Base-by-base conservation (phyloP, 768 basidiomycete genomes). In the Tephrocybe sp. region DNA sequence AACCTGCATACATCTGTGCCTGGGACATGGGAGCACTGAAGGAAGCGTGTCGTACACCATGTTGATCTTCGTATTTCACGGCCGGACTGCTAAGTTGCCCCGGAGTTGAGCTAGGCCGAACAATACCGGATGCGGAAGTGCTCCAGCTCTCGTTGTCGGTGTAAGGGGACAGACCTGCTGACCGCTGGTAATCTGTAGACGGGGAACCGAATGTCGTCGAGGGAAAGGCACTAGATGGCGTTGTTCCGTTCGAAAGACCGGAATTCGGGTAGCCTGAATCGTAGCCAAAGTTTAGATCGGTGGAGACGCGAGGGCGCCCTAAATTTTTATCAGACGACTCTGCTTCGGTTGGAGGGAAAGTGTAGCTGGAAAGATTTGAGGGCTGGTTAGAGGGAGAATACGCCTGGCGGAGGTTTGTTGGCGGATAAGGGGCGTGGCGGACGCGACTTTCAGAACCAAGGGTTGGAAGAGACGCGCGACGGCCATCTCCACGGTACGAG, bases 41-140 rank as follows among this genome's bases (percentile, higher is more conserved):
- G 56, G 84, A 83, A 61, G 83, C 70, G 73, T 86, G 85, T 67
- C 85, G 83, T 61, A 84, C 64, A 61, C 68, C 68, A 64, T 55
- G 41, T 12, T 53, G 54, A 52, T 87, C 86, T 70, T 87, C 85
- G 73, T 88, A 87, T 63, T 86, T 87, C 58, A 80, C 70, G 51
- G 71, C 70, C 54, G 76, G 70, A 54, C 67, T 76, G 59, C 78
- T 75, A 44, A 77, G 67, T 58, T 84, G 82, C 48, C 78, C 77
- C 54, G 84, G 79, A 4, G 84, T 84, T 12, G 84, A 86, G 68
- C 64, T 79, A n/a, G 86, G 82, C 49, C 86, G 85, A 57, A 79
- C 69, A 65, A 88, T 86, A 56, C 71, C 71, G 35, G 82, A 71
- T 47, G 84, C 65, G 26, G 82, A 74, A 47, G 57, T 58, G 55